These are phyloP conservation scores for Monosporozyma solicola DNA, from an alignment of 805 yeast species.

Conservation along the genomic window DNA sequence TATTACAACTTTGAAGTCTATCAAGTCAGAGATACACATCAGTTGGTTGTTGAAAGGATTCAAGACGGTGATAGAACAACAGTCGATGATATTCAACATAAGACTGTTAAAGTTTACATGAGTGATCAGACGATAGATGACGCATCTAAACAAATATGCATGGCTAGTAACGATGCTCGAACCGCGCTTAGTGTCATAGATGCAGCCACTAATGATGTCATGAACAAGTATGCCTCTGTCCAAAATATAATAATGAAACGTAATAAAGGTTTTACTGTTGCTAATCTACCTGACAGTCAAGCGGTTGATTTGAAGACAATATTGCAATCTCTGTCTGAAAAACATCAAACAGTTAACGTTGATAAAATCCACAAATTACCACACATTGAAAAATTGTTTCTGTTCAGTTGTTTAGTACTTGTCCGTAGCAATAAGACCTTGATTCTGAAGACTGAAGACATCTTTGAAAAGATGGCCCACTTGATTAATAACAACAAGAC, in stretches of 20 bases:
- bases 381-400: neutral
- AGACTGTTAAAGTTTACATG: constrained; percentile 15
- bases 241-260: neutral
- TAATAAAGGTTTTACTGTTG: neutral
- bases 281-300: constrained; percentile 31
- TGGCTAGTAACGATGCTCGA: constrained; percentile 58
- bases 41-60: neutral
- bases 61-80: neutral
- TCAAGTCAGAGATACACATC: constrained; percentile 12
- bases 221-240: constrained; percentile 13
- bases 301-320: constrained; percentile 63
- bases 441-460: neutral
- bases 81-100: constrained; percentile 16
- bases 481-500: neutral
- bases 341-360: constrained; percentile 36
- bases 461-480: neutral
- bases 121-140: constrained; percentile 6
- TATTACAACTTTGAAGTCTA: constrained; percentile 20
- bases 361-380: neutral
- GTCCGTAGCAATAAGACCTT: neutral
- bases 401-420: neutral
- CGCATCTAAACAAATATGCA: constrained; percentile 21
- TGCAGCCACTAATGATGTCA: constrained; percentile 6
- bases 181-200: constrained; percentile 11
- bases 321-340: constrained; percentile 65